Evolutionary conservation across 768 basidiomycete genomes (phyloP).

Genomic region (Suillus lakei): DNA sequence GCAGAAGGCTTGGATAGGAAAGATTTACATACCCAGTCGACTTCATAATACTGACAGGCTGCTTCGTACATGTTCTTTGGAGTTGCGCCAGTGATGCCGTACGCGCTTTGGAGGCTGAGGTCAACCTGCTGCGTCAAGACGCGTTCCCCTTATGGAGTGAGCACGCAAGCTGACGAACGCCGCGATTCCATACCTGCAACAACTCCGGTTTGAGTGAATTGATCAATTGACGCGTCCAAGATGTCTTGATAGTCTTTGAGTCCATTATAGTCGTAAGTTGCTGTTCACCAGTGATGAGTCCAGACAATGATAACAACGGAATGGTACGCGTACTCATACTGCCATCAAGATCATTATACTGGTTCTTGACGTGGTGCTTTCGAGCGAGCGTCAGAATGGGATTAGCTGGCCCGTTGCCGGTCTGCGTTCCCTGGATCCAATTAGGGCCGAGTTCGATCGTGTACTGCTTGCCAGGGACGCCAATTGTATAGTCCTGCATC

Average conservation of each 20-base stretch:
- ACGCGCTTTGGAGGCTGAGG: conserved; percentile 56
- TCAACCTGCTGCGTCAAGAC: conserved; percentile 56
- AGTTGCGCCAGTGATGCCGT: conserved; percentile 52
- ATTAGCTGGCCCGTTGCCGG: conserved; percentile 54
- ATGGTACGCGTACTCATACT: conserved; percentile 45
- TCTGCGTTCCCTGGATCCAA: conserved; percentile 63
- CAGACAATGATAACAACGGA: background rate
- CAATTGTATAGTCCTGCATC: conserved; percentile 54
- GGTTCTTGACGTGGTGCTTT: conserved; percentile 56
- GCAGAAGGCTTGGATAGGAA: background rate
- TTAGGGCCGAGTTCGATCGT: conserved; percentile 64
- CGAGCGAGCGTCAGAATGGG: conserved; percentile 62
- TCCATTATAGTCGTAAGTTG: conserved; percentile 60
- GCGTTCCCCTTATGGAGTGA: conserved; percentile 42
- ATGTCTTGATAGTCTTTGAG: conserved; percentile 49
- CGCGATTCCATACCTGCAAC: conserved; percentile 43
- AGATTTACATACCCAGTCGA: conserved; percentile 38
- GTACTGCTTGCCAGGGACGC: conserved; percentile 37
- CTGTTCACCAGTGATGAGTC: conserved; percentile 32
- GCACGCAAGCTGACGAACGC: background rate
- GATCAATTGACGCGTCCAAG: conserved; percentile 45
- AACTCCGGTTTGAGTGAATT: conserved; percentile 45
- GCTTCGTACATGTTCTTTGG: conserved; percentile 49
- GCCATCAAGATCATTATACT: conserved; percentile 48
- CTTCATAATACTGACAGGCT: conserved; percentile 63